Conservation (phyloP, 1,139 yeast species). For the Yamadazyma siamensis region DNA sequence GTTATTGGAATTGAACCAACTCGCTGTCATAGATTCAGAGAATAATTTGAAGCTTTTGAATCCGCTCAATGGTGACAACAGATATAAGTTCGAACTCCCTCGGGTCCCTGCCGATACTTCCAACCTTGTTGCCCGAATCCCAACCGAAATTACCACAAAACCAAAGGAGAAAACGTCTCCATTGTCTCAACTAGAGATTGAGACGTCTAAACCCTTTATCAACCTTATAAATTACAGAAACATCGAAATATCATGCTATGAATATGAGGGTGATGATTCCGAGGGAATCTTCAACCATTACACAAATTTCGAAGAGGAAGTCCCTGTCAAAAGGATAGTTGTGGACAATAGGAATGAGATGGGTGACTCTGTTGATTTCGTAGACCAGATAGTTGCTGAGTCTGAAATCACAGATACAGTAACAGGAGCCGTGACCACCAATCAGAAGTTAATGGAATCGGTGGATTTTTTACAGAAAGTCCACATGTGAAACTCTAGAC, state of each 20-base stretch:
- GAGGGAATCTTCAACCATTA: conserved; percentile 7
- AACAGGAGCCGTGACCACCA: too few relatives aligned
- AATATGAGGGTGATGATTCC: conserved; percentile 10
- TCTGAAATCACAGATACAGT: too few relatives aligned
- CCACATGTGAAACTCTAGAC: too few relatives aligned
- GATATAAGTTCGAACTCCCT: conserved; percentile 47
- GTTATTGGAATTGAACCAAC: conserved; percentile 22
- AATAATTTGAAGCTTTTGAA: conserved; percentile 41
- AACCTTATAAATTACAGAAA: conserved; percentile 43
- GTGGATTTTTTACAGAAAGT: too few relatives aligned
- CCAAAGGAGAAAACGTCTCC: conserved; percentile 23
- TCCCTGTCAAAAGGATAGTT: conserved; percentile 6
- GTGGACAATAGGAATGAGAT: conserved; percentile 4
- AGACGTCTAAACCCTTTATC: conserved; percentile 57
- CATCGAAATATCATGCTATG: conserved; percentile 31
- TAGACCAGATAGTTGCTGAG: conserved; percentile 11
- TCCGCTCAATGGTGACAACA: conserved; percentile 41
- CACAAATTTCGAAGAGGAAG: conserved; percentile 2
- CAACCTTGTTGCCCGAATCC: too few relatives aligned
- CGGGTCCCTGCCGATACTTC: conserved; percentile 9
- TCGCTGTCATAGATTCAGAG: conserved; percentile 34
- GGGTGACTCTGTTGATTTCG: conserved; percentile 8
- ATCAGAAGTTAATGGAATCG: too few relatives aligned
- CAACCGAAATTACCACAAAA: neutral
- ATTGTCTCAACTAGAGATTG: conserved; percentile 61